These are phyloP conservation scores for Avena insularis DNA, from an alignment of 176 grass and related monocot species.

Conservation along the genomic window DNA sequence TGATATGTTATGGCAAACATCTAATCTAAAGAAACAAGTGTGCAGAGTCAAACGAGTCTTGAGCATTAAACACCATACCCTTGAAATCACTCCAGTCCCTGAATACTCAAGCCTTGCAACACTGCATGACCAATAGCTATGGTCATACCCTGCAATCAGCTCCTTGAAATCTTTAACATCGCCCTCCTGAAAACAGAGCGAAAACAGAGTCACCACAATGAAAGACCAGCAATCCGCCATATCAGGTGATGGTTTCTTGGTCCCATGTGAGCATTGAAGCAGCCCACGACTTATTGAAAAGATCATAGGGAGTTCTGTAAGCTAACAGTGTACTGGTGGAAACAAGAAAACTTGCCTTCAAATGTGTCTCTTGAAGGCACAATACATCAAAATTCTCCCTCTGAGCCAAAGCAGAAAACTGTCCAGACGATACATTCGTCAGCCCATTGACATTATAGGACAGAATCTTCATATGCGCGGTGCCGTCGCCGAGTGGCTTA, in stretches of 20 bases:
- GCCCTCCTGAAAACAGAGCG: slow-evolving; percentile 42
- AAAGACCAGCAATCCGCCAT: background rate
- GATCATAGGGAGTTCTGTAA: background rate
- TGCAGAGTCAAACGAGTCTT: background rate
- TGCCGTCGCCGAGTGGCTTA: slow-evolving; percentile 57
- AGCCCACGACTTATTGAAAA: slow-evolving; percentile 5
- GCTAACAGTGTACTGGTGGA: background rate
- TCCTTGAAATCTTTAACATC: slow-evolving; percentile 39
- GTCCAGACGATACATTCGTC: slow-evolving; percentile 43
- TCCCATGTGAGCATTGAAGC: background rate
- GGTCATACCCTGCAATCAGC: slow-evolving; percentile 38
- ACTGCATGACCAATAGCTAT: slow-evolving; percentile 62
- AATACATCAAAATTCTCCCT: slow-evolving; percentile 89
- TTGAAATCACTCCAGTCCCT: slow-evolving; percentile 55
- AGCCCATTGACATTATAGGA: slow-evolving; percentile 95
- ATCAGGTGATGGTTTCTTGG: slow-evolving; percentile 9
- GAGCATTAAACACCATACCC: slow-evolving; percentile 36
- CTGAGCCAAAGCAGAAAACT: slow-evolving; percentile 61
- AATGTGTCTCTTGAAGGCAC: slow-evolving; percentile 92
- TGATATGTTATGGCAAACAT: background rate
- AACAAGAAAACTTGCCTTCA: slow-evolving; percentile 62
- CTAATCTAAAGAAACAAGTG: background rate
- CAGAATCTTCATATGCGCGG: slow-evolving; percentile 68
- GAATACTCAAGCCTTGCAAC: slow-evolving; percentile 56
- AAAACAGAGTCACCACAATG: slow-evolving; percentile 14